Conservation (phyloP, 2,329 filamentous ascomycete genomes). For the Ceratocystis variospora region DNA sequence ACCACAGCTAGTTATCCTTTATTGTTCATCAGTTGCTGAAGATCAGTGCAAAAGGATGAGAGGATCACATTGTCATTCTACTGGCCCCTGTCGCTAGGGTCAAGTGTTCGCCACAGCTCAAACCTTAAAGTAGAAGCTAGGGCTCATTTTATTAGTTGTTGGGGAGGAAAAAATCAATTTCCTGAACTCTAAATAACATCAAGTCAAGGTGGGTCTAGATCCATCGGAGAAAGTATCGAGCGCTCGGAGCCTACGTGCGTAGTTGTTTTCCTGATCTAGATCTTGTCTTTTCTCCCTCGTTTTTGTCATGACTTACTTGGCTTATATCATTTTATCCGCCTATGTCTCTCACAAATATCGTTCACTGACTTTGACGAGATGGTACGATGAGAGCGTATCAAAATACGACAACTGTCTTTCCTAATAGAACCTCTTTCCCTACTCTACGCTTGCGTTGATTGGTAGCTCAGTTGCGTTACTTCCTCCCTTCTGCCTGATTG, state of each 20-base stretch:
- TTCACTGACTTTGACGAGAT: not conserved
- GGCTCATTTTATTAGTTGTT: not conserved
- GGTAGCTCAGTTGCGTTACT: not conserved
- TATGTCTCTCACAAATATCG: not conserved
- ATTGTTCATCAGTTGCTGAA: not conserved
- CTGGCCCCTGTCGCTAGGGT: not conserved
- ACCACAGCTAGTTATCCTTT: not conserved
- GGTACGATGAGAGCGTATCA: not conserved
- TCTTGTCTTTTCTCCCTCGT: not conserved
- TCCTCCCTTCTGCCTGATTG: not conserved
- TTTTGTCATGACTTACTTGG: not conserved
- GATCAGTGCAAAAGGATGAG: not conserved
- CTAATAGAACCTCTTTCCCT: not conserved
- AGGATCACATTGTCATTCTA: constrained; percentile 8
- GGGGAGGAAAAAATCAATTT: not conserved
- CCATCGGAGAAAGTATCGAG: not conserved
- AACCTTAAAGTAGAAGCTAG: constrained; percentile 5
- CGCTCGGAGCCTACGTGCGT: not conserved
- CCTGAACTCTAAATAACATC: not conserved
- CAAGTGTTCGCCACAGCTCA: not conserved
- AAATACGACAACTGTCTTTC: not conserved
- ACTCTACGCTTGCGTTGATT: not conserved
- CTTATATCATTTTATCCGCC: too few species aligned
- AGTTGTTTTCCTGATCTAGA: not conserved
- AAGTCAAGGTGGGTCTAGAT: not conserved